Evolutionary conservation across 371 early-diverging fungal genomes (phyloP), one percentile per base, ranked within the genome.

Genomic region (Choanephora cucurbitarum): DNA sequence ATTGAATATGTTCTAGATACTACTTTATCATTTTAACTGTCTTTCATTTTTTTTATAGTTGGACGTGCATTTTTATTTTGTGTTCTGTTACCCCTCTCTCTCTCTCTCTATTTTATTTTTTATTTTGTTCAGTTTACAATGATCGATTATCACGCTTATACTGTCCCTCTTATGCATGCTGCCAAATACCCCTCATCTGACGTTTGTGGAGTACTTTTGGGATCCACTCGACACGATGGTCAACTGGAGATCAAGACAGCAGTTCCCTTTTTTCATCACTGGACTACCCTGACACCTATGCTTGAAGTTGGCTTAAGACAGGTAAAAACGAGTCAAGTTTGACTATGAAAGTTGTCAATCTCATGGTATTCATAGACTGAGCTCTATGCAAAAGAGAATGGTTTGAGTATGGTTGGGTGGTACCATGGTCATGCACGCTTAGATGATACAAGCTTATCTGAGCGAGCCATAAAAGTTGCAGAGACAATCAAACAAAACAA

Each of bases 191-290:
- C 94, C 0, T 73, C 82, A 22, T 70, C 75, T 3, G 70, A 81
- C 31, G 89, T 93, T 3, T 82, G 82, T 58, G 94, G 94, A 40
- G 74, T 88, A 15, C 64, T 89, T 7, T 57, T 90, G 10, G 86
- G 83, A 7, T 5, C 3, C 28, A 28, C 7, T 21, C 53, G 70
- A 49, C 48, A 73, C 7, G 58, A 67, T 8, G 64, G 71, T 15
- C 60, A 59, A 50, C 57, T 61, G 44, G 57, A 71, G 21, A 66
- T 87, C 14, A 62, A 63, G 3, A 87, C 88, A 57, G 91, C 88
- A 14, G 66, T 93, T 13, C 91, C 94, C 28, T 76, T 91, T 17
- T 84, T 89, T 56, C 94, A 93, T 78, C 83, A 86, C 58, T 87
- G 89, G 86, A 80, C 79, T 31, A 79, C 87, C 14, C 60, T 91